Evolutionary conservation across 768 basidiomycete species (phyloP).

Genomic region (Artomyces pyxidatus): DNA sequence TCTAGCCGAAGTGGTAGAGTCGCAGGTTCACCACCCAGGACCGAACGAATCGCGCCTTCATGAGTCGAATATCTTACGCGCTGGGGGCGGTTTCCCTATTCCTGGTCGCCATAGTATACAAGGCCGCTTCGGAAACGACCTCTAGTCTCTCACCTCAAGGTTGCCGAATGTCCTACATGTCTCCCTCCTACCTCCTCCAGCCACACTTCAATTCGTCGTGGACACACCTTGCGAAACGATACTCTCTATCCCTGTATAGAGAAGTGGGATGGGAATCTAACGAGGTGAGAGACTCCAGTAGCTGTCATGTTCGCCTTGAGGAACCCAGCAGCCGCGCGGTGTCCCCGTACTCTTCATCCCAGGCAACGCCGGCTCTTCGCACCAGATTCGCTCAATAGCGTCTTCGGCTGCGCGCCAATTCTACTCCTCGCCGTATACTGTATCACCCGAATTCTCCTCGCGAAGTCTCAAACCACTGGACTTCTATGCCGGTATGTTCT

Average conservation of each 20-base stretch:
- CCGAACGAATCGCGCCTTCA: too few relatives aligned
- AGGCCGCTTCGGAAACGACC: slow-evolving; percentile 7
- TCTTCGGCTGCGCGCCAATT: slow-evolving; percentile 83
- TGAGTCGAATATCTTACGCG: neutral
- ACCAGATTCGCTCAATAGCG: slow-evolving; percentile 91
- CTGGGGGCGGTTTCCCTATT: slow-evolving; percentile 4
- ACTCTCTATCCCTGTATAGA: slow-evolving; percentile 86
- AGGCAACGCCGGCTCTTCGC: slow-evolving; percentile 93
- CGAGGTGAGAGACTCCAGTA: slow-evolving; percentile 34
- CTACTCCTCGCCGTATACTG: slow-evolving; percentile 49
- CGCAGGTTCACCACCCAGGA: too few relatives aligned
- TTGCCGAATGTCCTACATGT: slow-evolving; percentile 97
- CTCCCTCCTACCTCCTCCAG: slow-evolving; percentile 78
- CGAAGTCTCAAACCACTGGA: slow-evolving; percentile 55
- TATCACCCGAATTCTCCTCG: slow-evolving; percentile 45
- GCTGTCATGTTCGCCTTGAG: slow-evolving; percentile 1
- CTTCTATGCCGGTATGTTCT: slow-evolving; percentile 69
- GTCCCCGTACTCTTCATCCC: slow-evolving; percentile 94
- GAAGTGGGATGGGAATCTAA: slow-evolving; percentile 77
- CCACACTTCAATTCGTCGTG: slow-evolving; percentile 55
- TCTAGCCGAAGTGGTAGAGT: too few relatives aligned
- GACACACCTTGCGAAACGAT: slow-evolving; percentile 65
- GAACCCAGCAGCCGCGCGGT: slow-evolving; percentile 32
- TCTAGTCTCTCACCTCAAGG: slow-evolving; percentile 69
- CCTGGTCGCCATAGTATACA: slow-evolving; percentile 4